Evolutionary conservation across 176 grass and related monocot genomes (phyloP).

Genomic region (Thinopyrum elongatum): DNA sequence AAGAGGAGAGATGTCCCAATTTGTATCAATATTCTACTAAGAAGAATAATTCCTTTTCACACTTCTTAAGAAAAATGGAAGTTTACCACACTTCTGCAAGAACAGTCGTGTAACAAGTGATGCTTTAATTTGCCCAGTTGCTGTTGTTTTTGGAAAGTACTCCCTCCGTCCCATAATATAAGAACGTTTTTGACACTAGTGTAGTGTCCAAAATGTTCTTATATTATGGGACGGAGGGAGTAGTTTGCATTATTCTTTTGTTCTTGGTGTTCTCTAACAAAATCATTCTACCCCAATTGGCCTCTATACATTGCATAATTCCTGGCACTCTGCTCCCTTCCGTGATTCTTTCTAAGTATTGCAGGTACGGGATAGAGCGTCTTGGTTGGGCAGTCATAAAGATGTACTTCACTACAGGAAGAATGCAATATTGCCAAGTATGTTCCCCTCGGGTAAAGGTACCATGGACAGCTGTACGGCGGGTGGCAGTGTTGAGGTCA

Average conservation of each 20-base stretch:
- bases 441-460: conserved; percentile 92
- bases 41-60: not conserved
- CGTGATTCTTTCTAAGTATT: conserved; percentile 19
- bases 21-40: not conserved
- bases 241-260: not conserved
- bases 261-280: not conserved
- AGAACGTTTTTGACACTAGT: too few relatives aligned
- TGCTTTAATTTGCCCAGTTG: not conserved
- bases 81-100: not conserved
- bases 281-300: not conserved
- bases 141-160: not conserved
- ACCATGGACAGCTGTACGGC: conserved; percentile 26
- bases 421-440: conserved; percentile 64
- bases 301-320: conserved; percentile 15
- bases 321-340: not conserved
- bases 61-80: not conserved
- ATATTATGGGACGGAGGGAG: too few relatives aligned
- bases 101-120: not conserved
- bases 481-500: conserved; percentile 28
- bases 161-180: too few relatives aligned
- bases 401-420: conserved; percentile 79
- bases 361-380: conserved; percentile 84
- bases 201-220: too few relatives aligned
- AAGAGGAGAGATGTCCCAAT: not conserved
- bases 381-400: conserved; percentile 80